Conservation (phyloP, 768 basidiomycete species). For the Trametes cinnabarina region DNA sequence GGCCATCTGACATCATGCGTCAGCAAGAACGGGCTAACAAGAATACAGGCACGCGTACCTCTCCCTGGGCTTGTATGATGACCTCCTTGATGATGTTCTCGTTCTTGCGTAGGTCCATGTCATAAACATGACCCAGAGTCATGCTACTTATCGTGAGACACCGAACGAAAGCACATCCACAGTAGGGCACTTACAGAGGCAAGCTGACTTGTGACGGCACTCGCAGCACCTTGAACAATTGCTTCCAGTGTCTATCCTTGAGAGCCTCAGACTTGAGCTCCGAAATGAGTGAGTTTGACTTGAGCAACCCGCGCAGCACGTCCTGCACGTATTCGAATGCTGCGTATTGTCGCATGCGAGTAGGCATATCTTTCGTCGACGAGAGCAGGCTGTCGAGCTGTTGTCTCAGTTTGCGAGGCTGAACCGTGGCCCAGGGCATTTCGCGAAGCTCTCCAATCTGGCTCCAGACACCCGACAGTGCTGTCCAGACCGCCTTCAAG, state of each 20-base stretch:
- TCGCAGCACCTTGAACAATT: conserved; percentile 86
- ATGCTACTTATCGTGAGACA: conserved; percentile 48
- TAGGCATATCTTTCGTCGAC: conserved; percentile 99
- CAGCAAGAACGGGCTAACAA: conserved; percentile 5
- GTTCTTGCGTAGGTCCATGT: conserved; percentile 93
- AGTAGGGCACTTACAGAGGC: conserved; percentile 50
- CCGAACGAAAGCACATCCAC: conserved; percentile 7
- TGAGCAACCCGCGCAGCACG: conserved; percentile 77
- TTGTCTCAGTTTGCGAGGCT: conserved; percentile 91
- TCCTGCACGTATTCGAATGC: conserved; percentile 99
- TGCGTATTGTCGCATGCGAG: conserved; percentile 97
- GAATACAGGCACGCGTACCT: conserved; percentile 46
- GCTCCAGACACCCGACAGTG: conserved; percentile 94
- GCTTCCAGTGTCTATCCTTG: conserved; percentile 98
- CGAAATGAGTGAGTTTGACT: conserved; percentile 84
- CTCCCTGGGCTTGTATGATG: conserved; percentile 95
- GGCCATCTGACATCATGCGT: conserved; percentile 66
- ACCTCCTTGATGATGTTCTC: conserved; percentile 90
- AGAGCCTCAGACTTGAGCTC: conserved; percentile 97
- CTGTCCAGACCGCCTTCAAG: conserved; percentile 98
- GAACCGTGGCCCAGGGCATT: conserved; percentile 86
- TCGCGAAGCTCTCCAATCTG: conserved; percentile 90
- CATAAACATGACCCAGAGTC: conserved; percentile 96
- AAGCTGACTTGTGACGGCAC: conserved; percentile 74
- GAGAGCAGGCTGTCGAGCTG: conserved; percentile 87